Percentiles rank a stretch among this genome's conserved stretches.
phyloP scores from a whole-genome alignment of 768 basidiomycete genomes.

The Rhodotorula kratochvilovae region DNA sequence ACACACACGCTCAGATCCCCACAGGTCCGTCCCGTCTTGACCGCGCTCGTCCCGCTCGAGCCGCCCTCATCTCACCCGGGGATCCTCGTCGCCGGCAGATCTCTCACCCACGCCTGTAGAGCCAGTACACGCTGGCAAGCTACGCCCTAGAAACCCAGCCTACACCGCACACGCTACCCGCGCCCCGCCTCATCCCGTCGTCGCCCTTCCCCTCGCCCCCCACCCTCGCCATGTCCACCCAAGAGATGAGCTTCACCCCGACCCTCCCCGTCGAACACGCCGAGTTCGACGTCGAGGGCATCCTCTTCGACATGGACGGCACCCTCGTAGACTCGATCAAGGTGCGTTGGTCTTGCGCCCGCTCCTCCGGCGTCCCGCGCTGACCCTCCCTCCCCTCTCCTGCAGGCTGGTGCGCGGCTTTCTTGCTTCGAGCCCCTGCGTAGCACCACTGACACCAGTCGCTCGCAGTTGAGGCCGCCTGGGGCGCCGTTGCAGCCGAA shows the following conservation, averaged over 20 bases:
- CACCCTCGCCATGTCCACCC: background rate
- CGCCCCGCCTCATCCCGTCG: background rate
- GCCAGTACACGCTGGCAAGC: background rate
- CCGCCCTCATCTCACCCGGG: too few relatives aligned
- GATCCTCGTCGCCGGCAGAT: too few relatives aligned
- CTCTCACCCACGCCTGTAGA: too few relatives aligned
- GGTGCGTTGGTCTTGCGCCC: background rate
- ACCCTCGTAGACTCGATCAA: slow-evolving; percentile 68
- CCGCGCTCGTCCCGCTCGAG: too few relatives aligned
- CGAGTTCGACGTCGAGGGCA: slow-evolving; percentile 25
- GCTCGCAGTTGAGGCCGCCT: slow-evolving; percentile 61
- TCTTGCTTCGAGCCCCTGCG: background rate
- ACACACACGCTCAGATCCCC: too few relatives aligned
- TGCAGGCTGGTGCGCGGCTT: background rate
- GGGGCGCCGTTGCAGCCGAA: slow-evolving; percentile 67
- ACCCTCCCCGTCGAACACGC: slow-evolving; percentile 29
- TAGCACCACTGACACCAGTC: slow-evolving; percentile 44
- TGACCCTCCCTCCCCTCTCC: background rate
- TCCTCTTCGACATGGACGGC: slow-evolving; percentile 58
- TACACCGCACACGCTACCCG: background rate
- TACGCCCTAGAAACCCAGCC: too few relatives aligned
- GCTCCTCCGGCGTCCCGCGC: background rate
- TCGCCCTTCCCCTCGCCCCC: background rate
- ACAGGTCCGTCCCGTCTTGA: too few relatives aligned
- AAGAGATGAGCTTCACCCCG: slow-evolving; percentile 11